Evolutionary conservation across 139 green algal species (phyloP), one percentile per base, ranked within the genome.

Genomic region (Chlamydomonas sphaeroides): DNA sequence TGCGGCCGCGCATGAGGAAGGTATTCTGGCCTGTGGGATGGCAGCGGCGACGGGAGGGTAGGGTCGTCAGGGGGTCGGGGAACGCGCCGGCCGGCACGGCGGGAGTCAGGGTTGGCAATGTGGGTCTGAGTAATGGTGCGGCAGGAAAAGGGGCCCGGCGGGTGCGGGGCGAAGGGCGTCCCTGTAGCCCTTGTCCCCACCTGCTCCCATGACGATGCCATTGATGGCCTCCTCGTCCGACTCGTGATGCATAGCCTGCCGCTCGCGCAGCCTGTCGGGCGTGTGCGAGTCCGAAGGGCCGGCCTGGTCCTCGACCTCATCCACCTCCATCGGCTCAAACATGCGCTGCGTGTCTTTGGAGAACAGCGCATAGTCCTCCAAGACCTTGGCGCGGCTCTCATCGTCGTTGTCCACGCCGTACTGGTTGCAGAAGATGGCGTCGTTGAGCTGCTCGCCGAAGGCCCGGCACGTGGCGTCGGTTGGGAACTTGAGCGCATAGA

Each of bases 381-480:
- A 74, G 28, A 92, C 80, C 78, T 96, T 94, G 42, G 69, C 69
- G 36, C 84, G 75, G 8, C 89, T 91, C 18, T 88, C 85, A 11
- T 90, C 93, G 30, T 90, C 84, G 63, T 91, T 87, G 53, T 95
- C 79, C 49, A 93, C 38, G 3, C 90, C 90, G 79, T 92, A 96
- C 2, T 80, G 93, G 85, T 99, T 99, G 56, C 97, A 91, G 87
- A 98, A 99, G 33, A 95, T 51, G 30, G 82, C 87, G 66, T 88
- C 80, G n/a, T 94, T 89, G 42, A 90, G 85, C 35, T 90, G 42
- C 28, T 84, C 70, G 10, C 67, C 48, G 35, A 82, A 80, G 4
- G 21, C n/a, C 20, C 74, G 51, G 79, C 89, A 95, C 18, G 51
- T 35, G 11, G 68, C 65, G 42, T 68, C 42, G 3, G 53, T 81